Base-by-base conservation (phyloP, 768 basidiomycete genomes). In the Trametes elegans region DNA sequence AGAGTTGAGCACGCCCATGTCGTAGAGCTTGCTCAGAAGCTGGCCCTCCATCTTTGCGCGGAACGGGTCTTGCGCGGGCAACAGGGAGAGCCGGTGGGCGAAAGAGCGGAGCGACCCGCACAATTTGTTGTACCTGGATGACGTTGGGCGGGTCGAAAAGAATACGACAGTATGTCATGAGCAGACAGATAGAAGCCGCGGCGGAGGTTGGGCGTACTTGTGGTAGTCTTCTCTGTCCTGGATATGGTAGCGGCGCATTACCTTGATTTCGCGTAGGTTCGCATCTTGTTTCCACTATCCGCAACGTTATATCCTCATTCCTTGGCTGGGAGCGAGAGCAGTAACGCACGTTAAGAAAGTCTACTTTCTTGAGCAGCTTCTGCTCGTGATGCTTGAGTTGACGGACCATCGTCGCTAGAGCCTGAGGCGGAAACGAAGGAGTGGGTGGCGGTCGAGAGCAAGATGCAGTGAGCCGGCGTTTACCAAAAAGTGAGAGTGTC, bases 311-410 rank as follows among this genome's bases (percentile, higher is more conserved):
- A 13, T 18, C 13, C 11, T 18, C 16, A 4, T 9, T 3, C 21
- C 10, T 34, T 7, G 19, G 7, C 11, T 14, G 32, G 32, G 31
- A 21, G 24, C 24, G 39, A 34, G 36, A 45, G 21, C 13, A 23
- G 9, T 7, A 47, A 75, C 83, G 54, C 67, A 93, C 94, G 67
- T 89, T 91, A 57, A 98, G 80, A 71, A 99, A 97, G 73, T 98
- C 97, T 64, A 98, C 95, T 74, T 97, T 94, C 70, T 91, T 94
- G 70, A 95, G 82, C 29, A 97, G 80, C 66, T 88, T 95, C 70
- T 94, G 87, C 71, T 99, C 96, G 73, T 99, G 97, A 69, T 91
- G 82, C 76, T 96, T 98, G 71, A 98, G 82, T 74, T 96, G 87
- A 61, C 95, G 80, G 77, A 97, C 93, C 87, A 90, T 89, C 40